Percentiles rank a stretch among this genome's conserved stretches.
phyloP scores from a whole-genome alignment of 1,284 basidiomycete genomes.

The Apiotrichum brassicae region DNA sequence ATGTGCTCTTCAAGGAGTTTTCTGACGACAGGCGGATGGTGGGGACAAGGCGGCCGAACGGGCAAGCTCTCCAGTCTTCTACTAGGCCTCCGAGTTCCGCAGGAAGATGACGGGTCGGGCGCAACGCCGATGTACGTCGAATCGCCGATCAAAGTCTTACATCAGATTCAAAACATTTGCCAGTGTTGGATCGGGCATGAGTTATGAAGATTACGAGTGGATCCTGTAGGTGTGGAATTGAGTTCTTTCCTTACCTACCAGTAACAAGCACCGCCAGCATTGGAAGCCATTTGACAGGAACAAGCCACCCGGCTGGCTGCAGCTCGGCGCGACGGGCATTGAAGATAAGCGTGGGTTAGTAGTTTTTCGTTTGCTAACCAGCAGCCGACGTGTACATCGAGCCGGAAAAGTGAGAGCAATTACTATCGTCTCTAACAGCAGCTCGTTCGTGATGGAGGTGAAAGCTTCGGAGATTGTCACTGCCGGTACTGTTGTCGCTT shows the following conservation, averaged over 20 bases:
- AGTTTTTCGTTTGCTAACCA: background rate
- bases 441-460: constrained; percentile 63
- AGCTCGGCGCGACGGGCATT: constrained; percentile 29
- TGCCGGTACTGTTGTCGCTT: constrained; percentile 52
- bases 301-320: constrained; percentile 40
- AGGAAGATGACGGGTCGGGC: constrained; percentile 53
- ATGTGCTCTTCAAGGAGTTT: background rate
- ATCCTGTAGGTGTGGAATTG: constrained; percentile 39
- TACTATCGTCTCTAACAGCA: constrained; percentile 2
- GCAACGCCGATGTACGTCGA: constrained; percentile 55
- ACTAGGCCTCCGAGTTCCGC: constrained; percentile 43
- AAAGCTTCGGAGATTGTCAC: constrained; percentile 81
- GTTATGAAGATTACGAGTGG: constrained; percentile 76
- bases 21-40: constrained; percentile 40
- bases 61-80: constrained; percentile 48
- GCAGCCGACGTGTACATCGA: constrained; percentile 48
- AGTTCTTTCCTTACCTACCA: constrained; percentile 5
- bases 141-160: constrained; percentile 1
- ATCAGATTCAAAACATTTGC: constrained; percentile 55
- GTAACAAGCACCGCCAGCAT: constrained; percentile 41
- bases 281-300: constrained; percentile 44
- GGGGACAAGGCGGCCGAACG: constrained; percentile 47
- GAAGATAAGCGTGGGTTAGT: constrained; percentile 45
- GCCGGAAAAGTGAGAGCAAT: constrained; percentile 39
- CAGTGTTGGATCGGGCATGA: constrained; percentile 77